Conservation (phyloP, 2,329 filamentous ascomycete genomes). For the Colletotrichum higginsianum region DNA sequence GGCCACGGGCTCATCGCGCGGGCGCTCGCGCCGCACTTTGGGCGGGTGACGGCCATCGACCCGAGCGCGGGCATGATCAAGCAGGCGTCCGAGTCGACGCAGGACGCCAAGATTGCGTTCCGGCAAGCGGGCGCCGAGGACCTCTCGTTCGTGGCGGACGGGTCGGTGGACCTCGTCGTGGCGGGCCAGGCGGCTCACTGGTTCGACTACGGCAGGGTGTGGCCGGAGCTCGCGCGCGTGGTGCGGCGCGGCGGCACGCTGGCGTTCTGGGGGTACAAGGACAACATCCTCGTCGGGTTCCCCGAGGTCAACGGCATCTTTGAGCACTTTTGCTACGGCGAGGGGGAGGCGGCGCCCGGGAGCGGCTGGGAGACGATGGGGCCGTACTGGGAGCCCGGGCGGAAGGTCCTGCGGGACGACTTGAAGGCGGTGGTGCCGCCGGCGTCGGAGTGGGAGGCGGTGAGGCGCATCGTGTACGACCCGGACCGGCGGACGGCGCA, state of each 20-base stretch:
- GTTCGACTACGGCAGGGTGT: slow-evolving; percentile 72
- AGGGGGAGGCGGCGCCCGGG: slow-evolving; percentile 59
- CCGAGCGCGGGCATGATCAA: slow-evolving; percentile 71
- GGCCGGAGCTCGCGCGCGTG: slow-evolving; percentile 68
- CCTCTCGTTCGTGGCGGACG: slow-evolving; percentile 63
- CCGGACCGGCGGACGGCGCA: slow-evolving; percentile 61
- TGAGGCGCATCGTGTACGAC: slow-evolving; percentile 70
- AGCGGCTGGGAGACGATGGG: slow-evolving; percentile 66
- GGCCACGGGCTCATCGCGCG: slow-evolving; percentile 73
- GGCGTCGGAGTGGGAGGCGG: slow-evolving; percentile 64
- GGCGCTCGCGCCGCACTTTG: slow-evolving; percentile 67
- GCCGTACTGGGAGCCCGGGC: slow-evolving; percentile 73
- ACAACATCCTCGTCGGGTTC: slow-evolving; percentile 71
- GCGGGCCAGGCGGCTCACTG: slow-evolving; percentile 75
- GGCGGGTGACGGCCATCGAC: slow-evolving; percentile 67
- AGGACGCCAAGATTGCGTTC: slow-evolving; percentile 63
- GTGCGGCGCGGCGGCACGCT: slow-evolving; percentile 69
- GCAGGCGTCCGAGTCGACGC: slow-evolving; percentile 61
- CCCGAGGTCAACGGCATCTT: slow-evolving; percentile 67
- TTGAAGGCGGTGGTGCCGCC: slow-evolving; percentile 68
- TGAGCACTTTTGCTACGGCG: slow-evolving; percentile 69
- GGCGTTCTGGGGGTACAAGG: slow-evolving; percentile 78
- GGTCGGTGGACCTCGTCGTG: slow-evolving; percentile 66
- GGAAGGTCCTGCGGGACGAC: slow-evolving; percentile 67
- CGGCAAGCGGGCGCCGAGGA: slow-evolving; percentile 67